These are phyloP conservation scores for Monosporozyma servazzii DNA, from an alignment of 805 yeast genomes.

Conservation along the genomic window DNA sequence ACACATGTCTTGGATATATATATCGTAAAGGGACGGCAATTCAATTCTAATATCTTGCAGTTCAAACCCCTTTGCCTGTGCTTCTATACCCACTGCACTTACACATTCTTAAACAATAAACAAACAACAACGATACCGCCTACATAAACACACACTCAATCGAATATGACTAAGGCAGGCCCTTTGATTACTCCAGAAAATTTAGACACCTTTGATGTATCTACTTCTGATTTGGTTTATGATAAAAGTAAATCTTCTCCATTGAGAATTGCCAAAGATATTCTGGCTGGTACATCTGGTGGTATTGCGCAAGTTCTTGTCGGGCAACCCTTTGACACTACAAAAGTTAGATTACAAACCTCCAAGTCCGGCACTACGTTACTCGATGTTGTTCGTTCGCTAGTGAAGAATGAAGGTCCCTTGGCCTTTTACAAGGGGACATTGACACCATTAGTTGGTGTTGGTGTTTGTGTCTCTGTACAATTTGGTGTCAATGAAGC, in stretches of 20 bases:
- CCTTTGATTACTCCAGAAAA: slow-evolving; percentile 9
- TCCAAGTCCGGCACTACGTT: slow-evolving; percentile 68
- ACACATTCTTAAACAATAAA: no score
- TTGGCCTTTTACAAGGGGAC: slow-evolving; percentile 90
- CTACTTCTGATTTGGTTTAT: slow-evolving; percentile 2
- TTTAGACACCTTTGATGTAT: slow-evolving; percentile 4
- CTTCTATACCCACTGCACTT: no score
- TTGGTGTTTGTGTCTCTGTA: slow-evolving; percentile 96
- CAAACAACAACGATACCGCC: no score
- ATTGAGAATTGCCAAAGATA: slow-evolving; percentile 45
- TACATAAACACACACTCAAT: neutral
- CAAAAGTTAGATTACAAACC: slow-evolving; percentile 86
- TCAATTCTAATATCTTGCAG: no score
- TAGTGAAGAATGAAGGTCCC: slow-evolving; percentile 73
- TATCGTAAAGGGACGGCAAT: no score
- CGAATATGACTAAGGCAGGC: slow-evolving; percentile 5
- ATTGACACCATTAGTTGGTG: slow-evolving; percentile 83
- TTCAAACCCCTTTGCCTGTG: no score
- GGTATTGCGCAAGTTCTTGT: slow-evolving; percentile 92
- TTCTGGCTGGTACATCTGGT: slow-evolving; percentile 87
- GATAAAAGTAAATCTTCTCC: slow-evolving; percentile 3
- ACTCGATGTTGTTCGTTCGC: slow-evolving; percentile 61
- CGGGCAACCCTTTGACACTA: slow-evolving; percentile 95
- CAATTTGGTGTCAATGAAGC: slow-evolving; percentile 93
- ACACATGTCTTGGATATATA: no score